Evolutionary conservation across 2,329 filamentous ascomycete genomes (phyloP).

Genomic region (Nothomitra cinnamomea): DNA sequence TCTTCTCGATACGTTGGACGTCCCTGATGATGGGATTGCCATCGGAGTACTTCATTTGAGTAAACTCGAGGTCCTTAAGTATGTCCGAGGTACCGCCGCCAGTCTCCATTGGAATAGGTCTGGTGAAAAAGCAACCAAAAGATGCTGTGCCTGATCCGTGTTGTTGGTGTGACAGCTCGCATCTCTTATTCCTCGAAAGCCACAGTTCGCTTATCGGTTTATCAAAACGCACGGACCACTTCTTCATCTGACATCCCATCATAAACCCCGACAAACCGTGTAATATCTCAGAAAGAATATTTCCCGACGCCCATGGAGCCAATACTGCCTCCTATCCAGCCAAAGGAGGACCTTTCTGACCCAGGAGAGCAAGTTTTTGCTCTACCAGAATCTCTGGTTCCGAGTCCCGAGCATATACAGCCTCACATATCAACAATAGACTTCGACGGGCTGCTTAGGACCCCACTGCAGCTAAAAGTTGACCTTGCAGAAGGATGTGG

Average conservation of each 20-base stretch:
- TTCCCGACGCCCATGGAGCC: too few species aligned
- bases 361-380: conserved; percentile 18
- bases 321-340: too few species aligned
- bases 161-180: too few species aligned
- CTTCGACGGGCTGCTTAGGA: conserved; percentile 57
- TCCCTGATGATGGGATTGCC: neutral
- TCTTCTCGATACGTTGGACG: conserved; percentile 28
- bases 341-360: conserved; percentile 6
- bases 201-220: neutral
- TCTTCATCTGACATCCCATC: neutral
- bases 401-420: conserved; percentile 32
- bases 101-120: too few species aligned
- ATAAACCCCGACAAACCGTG: too few species aligned
- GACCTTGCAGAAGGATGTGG: conserved; percentile 80
- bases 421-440: conserved; percentile 34
- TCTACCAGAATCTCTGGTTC: conserved; percentile 35
- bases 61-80: neutral
- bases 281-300: too few species aligned
- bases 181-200: too few species aligned
- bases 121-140: too few species aligned
- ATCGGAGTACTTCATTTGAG: neutral
- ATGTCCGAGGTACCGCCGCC: neutral
- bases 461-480: conserved; percentile 61
- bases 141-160: too few species aligned
- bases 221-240: neutral